These are phyloP conservation scores for Pelargonium myrrhifolium DNA, from an alignment of 441 rosid species.

Conservation along the genomic window DNA sequence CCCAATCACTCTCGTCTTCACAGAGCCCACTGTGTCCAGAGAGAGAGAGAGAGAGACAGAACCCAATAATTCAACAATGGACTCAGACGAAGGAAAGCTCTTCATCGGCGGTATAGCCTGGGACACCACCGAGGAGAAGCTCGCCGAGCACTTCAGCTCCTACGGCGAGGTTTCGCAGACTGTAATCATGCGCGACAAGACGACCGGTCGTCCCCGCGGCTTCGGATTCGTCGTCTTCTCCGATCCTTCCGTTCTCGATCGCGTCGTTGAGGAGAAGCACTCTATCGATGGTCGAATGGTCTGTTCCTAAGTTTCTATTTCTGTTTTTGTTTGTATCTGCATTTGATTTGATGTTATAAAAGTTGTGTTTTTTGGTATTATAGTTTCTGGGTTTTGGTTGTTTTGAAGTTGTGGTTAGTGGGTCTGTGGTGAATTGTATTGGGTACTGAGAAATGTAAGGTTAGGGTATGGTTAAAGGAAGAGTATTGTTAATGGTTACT, in stretches of 20 bases:
- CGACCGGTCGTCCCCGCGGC: slow-evolving; percentile 32
- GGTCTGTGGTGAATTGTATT: neutral
- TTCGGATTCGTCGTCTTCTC: slow-evolving; percentile 34
- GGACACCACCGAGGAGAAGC: slow-evolving; percentile 34
- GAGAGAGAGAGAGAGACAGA: neutral
- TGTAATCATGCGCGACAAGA: slow-evolving; percentile 33
- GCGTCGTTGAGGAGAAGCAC: slow-evolving; percentile 31
- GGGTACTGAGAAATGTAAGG: neutral
- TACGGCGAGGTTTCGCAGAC: slow-evolving; percentile 28
- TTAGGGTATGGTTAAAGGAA: neutral
- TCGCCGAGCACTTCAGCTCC: slow-evolving; percentile 26
- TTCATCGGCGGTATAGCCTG: slow-evolving; percentile 38
- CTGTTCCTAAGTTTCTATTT: neutral
- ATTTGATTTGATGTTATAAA: neutral
- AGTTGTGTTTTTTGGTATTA: neutral
- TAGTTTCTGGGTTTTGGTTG: slow-evolving; percentile 1
- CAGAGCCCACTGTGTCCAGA: neutral
- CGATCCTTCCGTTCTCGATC: slow-evolving; percentile 30
- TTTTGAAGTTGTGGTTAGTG: neutral
- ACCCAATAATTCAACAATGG: slow-evolving; percentile 21
- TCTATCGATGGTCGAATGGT: slow-evolving; percentile 31
- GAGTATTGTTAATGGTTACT: neutral
- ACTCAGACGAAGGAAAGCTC: slow-evolving; percentile 34
- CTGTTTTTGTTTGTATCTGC: neutral
- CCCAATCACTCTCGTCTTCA: neutral